Base-by-base conservation (phyloP, 176 grass and related monocot species). In the Canna indica region DNA sequence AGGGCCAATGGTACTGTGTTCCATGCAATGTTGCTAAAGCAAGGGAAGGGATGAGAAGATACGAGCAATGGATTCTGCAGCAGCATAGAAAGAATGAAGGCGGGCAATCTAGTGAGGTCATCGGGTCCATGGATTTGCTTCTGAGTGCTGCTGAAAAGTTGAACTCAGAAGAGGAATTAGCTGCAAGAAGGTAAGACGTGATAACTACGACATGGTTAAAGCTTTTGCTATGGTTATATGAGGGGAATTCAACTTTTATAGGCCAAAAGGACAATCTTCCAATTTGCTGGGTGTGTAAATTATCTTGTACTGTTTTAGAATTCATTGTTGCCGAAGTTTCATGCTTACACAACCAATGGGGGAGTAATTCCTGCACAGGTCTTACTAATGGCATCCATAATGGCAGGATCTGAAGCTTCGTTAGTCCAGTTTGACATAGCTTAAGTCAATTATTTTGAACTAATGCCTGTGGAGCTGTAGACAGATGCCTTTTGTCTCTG, bases 1-100 rank as follows among this genome's bases (percentile, higher is more conserved):
- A 81, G 47, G 94, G 94, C 17, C 33, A 61, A 18, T 99, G 94
- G 94, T 93, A 78, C 27, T 99, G 94, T 56, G 16, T 80, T 31
- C 77, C 28, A 4, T 99, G 94, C 83, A 85, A 76, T 50, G 60
- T 74, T 32, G 72, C 66, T 31, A 83, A 56, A 81, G 90, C 89
- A 30, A 70, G 25, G 26, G 73, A 70, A 45, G 94, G 83, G 36
- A 73, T 90, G 82, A 80, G 82, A 53, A 90, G 63, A 59, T 92
- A 90, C 28, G 88, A 93, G 65, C 52, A 93, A 67, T 77, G 45
- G 47, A 41, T 87, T 67, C 57, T 88, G 71, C 68, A 82, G 58
- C 74, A 70, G 60, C 78, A 88, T 45, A 72, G 74, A 45, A 77
- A 72, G 54, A 59, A 59, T 44, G 53, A 73, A 41, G 12, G 35